These are phyloP conservation scores for Helenozyma baotianmanensis DNA, from an alignment of 805 yeast species.

Conservation along the genomic window DNA sequence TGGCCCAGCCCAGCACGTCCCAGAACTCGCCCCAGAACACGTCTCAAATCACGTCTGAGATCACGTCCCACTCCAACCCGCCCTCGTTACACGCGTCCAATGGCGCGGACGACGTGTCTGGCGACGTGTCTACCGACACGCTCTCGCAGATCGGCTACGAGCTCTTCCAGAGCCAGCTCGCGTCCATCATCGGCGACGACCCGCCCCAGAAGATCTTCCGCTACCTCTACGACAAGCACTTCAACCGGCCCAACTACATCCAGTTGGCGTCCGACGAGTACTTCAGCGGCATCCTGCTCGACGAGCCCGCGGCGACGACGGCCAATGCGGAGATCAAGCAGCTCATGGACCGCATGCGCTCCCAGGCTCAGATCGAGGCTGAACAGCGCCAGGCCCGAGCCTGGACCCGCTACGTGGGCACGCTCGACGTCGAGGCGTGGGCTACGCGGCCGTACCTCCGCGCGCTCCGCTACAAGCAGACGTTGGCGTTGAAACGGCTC, in stretches of 20 bases:
- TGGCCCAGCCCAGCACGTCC: no score
- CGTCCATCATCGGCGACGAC: slow-evolving; percentile 9
- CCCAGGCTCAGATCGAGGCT: slow-evolving; percentile 7
- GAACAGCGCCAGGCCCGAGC: slow-evolving; percentile 3
- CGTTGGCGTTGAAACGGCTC: slow-evolving; percentile 33
- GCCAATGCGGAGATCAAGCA: slow-evolving; percentile 2
- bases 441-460: slow-evolving; percentile 62
- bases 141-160: slow-evolving; percentile 14
- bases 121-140: no score
- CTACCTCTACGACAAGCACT: slow-evolving; percentile 11
- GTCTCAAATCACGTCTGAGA: no score
- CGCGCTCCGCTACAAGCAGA: slow-evolving; percentile 43
- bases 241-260: slow-evolving; percentile 16
- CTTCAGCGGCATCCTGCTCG: slow-evolving; percentile 9
- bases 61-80: no score
- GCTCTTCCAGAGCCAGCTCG: slow-evolving; percentile 12
- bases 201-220: slow-evolving; percentile 4
- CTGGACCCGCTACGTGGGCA: slow-evolving; percentile 53
- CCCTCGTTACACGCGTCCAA: no score
- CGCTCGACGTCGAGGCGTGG: slow-evolving; percentile 60
- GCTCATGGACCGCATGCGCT: slow-evolving; percentile 8
- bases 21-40: no score
- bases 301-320: not conserved
- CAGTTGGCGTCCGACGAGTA: slow-evolving; percentile 16
- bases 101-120: no score